A percentile compares a stretch with the other conserved stretches of the same genome.
Evolutionary conservation across 169 alveolate genomes (phyloP).

Genomic region (Plasmodium ovale): DNA sequence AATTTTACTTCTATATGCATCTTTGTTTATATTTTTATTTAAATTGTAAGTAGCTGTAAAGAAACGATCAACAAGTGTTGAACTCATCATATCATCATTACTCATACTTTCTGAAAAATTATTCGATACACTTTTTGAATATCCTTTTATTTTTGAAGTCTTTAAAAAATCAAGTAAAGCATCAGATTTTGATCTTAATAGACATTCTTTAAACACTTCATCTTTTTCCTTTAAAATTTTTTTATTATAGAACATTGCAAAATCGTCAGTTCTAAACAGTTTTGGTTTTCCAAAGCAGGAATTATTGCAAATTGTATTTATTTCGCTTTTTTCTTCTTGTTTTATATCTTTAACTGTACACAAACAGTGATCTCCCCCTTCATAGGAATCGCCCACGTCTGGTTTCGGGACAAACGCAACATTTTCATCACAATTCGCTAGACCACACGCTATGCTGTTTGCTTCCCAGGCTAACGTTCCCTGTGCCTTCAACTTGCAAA

Average conservation of each 20-base stretch:
- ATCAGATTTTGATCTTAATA: conserved; percentile 69
- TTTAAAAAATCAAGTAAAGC: conserved; percentile 61
- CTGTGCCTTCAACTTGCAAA: not conserved
- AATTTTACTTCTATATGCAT: conserved; percentile 16
- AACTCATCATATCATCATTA: conserved; percentile 2
- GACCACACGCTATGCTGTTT: not conserved
- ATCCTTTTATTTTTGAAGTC: conserved; percentile 9
- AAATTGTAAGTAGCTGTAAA: conserved; percentile 52
- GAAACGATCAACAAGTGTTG: conserved; percentile 43
- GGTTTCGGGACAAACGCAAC: too few species aligned
- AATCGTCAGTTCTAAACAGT: conserved; percentile 57
- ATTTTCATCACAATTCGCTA: too few species aligned
- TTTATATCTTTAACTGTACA: conserved; percentile 4
- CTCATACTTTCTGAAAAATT: conserved; percentile 1
- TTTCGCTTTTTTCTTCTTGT: conserved; percentile 14
- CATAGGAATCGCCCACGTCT: not conserved
- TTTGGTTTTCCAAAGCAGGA: conserved; percentile 73
- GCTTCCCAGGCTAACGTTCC: not conserved
- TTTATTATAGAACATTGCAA: conserved; percentile 35
- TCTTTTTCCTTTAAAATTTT: conserved; percentile 56
- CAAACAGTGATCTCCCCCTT: too few species aligned
- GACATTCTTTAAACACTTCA: conserved; percentile 35
- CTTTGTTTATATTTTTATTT: not conserved
- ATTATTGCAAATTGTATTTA: not conserved
- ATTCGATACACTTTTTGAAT: not conserved